phyloP scores from a whole-genome alignment of 306 rosid genomes.

The Begonia fuchsioides region DNA sequence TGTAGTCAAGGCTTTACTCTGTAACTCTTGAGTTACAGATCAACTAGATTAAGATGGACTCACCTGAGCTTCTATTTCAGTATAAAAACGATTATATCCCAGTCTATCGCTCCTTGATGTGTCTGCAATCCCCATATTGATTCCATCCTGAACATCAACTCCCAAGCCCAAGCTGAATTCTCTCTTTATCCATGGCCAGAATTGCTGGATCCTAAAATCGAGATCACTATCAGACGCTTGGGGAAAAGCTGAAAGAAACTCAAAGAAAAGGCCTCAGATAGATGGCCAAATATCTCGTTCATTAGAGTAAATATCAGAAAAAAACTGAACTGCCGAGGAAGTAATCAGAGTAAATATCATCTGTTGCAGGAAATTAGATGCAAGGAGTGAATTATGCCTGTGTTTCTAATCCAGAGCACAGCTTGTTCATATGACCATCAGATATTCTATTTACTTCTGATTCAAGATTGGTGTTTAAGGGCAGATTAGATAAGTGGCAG shows the following conservation, averaged over 20 bases:
- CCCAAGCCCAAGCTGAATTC: conserved; percentile 47
- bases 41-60: too few relatives aligned
- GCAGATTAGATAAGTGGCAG: conserved; percentile 26
- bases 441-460: conserved; percentile 14
- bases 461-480: conserved; percentile 1
- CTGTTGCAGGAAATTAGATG: conserved; percentile 21
- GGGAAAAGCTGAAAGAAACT: conserved; percentile 31
- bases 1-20: too few relatives aligned
- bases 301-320: neutral
- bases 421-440: conserved; percentile 26
- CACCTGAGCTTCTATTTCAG: too few relatives aligned
- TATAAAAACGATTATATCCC: conserved; percentile 53
- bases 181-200: conserved; percentile 78
- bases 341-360: conserved; percentile 39
- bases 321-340: conserved; percentile 28
- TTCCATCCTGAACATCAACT: neutral
- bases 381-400: conserved; percentile 9
- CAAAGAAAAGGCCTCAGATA: neutral
- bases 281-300: too few relatives aligned
- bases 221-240: conserved; percentile 57
- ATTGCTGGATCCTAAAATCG: conserved; percentile 90
- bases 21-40: too few relatives aligned
- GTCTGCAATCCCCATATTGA: conserved; percentile 44
- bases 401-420: conserved; percentile 30
- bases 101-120: conserved; percentile 63